phyloP scores from a whole-genome alignment of 148 eudicot species.

The Rhododendron kiyosumense region DNA sequence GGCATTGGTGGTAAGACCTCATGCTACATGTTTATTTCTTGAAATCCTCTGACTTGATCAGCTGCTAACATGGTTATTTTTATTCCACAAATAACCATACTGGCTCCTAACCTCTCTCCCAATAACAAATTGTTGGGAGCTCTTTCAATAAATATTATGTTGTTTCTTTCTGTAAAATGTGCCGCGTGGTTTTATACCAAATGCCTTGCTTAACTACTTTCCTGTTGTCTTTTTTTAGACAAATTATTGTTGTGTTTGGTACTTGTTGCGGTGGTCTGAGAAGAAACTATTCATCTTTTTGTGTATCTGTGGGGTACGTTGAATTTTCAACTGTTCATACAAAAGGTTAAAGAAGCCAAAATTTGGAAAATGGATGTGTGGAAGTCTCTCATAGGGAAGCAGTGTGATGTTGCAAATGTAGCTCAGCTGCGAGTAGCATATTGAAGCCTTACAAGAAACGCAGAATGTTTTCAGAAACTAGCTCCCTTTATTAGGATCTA shows the following conservation, averaged over 20 bases:
- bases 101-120: neutral
- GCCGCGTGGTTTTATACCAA: neutral
- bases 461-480: neutral
- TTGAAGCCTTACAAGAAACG: neutral
- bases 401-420: neutral
- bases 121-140: neutral
- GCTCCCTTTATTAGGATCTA: neutral
- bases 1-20: conserved; percentile 70
- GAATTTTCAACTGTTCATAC: neutral
- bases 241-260: neutral
- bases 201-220: neutral
- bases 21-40: neutral
- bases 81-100: neutral
- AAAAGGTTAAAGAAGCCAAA: neutral
- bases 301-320: neutral
- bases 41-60: neutral
- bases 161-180: neutral
- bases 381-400: neutral
- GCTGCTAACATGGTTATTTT: neutral
- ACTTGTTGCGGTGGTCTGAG: neutral
- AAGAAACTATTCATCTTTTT: neutral
- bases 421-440: neutral
- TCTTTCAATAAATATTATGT: neutral
- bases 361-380: neutral
- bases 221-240: neutral